Evolutionary conservation across 1,284 basidiomycete species (phyloP).

Genomic region (Rhodotorula glutinis): DNA sequence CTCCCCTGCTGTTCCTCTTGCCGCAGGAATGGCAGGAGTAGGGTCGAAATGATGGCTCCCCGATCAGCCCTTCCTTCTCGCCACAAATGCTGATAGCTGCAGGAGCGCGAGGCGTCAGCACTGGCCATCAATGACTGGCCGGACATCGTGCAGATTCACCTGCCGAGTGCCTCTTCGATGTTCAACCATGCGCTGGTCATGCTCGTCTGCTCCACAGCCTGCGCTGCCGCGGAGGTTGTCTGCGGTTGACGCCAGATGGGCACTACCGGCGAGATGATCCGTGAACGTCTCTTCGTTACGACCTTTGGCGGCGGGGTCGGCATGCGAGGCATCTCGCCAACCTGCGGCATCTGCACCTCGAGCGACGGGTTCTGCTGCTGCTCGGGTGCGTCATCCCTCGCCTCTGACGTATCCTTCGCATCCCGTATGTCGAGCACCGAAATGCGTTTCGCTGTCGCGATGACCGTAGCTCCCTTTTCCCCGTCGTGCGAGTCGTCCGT

Average conservation of each 20-base stretch:
- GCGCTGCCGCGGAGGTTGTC: not conserved
- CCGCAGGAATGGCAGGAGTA: slow-evolving; percentile 32
- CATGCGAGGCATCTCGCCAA: too few species aligned
- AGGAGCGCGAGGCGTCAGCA: not conserved
- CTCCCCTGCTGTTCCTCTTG: slow-evolving; percentile 33
- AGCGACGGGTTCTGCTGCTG: too few species aligned
- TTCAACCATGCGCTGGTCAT: slow-evolving; percentile 32
- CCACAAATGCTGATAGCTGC: slow-evolving; percentile 21
- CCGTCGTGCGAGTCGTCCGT: slow-evolving; percentile 3
- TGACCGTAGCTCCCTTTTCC: not conserved
- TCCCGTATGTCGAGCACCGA: too few species aligned
- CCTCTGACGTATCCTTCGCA: too few species aligned
- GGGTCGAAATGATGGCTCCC: slow-evolving; percentile 15
- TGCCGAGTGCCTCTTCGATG: slow-evolving; percentile 22
- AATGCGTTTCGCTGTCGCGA: not conserved
- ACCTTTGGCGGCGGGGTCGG: not conserved
- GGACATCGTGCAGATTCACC: slow-evolving; percentile 11
- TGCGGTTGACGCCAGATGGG: not conserved
- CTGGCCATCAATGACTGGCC: too few species aligned
- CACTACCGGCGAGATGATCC: too few species aligned
- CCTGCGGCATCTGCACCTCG: too few species aligned
- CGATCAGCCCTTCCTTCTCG: slow-evolving; percentile 20
- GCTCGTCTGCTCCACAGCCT: slow-evolving; percentile 10
- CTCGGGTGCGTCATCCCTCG: too few species aligned
- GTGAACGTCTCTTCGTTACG: too few species aligned